Conservation (phyloP, 257 asterid genomes). For the Petrea volubilis region DNA sequence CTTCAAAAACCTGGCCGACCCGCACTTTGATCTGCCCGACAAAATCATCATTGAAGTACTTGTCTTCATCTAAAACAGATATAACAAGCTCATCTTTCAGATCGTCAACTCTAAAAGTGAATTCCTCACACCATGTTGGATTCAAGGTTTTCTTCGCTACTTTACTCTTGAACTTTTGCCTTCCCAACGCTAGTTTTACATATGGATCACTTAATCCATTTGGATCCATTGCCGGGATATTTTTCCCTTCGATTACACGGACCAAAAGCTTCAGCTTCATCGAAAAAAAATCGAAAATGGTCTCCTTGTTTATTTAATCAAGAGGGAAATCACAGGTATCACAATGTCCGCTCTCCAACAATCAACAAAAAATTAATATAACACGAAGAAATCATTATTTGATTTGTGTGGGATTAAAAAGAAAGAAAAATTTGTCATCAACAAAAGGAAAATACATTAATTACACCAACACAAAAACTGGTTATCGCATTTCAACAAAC, state of each 20-base stretch:
- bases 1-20: constrained; percentile 66
- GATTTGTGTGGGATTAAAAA: not conserved
- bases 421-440: not conserved
- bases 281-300: not conserved
- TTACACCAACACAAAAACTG: constrained; percentile 16
- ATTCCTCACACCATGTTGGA: constrained; percentile 97
- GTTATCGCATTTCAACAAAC: constrained; percentile 26
- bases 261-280: constrained; percentile 76
- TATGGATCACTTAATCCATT: constrained; percentile 97
- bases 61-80: constrained; percentile 86
- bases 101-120: constrained; percentile 79
- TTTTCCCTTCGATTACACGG: constrained; percentile 80
- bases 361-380: constrained; percentile 6
- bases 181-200: constrained; percentile 86
- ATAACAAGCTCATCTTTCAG: constrained; percentile 77
- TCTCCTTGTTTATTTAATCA: not conserved
- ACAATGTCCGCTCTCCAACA: constrained; percentile 15
- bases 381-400: constrained; percentile 13
- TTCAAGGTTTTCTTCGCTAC: constrained; percentile 84
- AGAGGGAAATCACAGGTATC: constrained; percentile 4
- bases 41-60: constrained; percentile 88
- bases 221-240: constrained; percentile 81
- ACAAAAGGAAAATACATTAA: not conserved
- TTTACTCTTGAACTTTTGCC: constrained; percentile 70
- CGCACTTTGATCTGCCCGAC: constrained; percentile 81